phyloP scores from a whole-genome alignment of 2,329 filamentous ascomycete species.

The Graphilbum sp. region DNA sequence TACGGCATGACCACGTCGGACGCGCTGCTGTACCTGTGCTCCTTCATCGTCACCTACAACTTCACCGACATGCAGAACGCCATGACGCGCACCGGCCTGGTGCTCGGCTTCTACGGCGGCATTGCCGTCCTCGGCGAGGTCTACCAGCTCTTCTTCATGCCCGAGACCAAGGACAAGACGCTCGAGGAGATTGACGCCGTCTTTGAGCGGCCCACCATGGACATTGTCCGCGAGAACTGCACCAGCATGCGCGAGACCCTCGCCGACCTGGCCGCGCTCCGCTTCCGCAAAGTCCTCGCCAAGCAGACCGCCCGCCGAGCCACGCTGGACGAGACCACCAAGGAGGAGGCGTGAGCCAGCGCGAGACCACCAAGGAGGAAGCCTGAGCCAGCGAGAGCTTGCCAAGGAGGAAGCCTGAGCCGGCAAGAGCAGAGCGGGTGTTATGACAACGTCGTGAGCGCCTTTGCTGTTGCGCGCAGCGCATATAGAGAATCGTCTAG shows the following conservation, averaged over 20 bases:
- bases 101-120: slow-evolving; percentile 57
- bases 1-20: slow-evolving; percentile 61
- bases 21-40: slow-evolving; percentile 51
- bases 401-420: neutral
- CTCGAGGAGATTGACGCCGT: slow-evolving; percentile 55
- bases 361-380: neutral
- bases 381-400: neutral
- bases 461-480: too few species aligned
- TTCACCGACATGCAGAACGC: slow-evolving; percentile 52
- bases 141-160: slow-evolving; percentile 62
- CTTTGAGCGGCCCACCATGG: slow-evolving; percentile 44
- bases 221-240: slow-evolving; percentile 44
- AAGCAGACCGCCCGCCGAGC: neutral
- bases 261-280: neutral
- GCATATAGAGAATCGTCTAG: too few species aligned
- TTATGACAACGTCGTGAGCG: too few species aligned
- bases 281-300: neutral
- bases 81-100: slow-evolving; percentile 49
- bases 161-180: slow-evolving; percentile 45
- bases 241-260: slow-evolving; percentile 45
- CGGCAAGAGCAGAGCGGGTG: too few species aligned
- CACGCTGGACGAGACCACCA: neutral
- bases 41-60: slow-evolving; percentile 62
- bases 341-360: neutral
- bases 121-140: slow-evolving; percentile 55